These are phyloP conservation scores for Gaeumannomyces sp. DNA, from an alignment of 2,329 filamentous ascomycete species.

Conservation along the genomic window DNA sequence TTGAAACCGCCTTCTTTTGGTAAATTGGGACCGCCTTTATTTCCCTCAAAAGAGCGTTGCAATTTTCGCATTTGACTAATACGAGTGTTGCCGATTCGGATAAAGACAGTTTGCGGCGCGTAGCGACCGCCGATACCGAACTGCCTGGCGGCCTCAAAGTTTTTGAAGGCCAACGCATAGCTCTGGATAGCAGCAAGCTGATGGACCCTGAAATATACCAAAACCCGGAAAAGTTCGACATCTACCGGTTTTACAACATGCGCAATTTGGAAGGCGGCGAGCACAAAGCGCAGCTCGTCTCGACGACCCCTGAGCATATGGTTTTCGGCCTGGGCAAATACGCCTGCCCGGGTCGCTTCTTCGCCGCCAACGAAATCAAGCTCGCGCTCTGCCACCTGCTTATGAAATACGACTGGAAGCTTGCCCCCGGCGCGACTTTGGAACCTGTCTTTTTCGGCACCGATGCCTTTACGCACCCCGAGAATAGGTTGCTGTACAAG, in stretches of 20 bases:
- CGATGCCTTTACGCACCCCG: not conserved
- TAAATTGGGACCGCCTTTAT: too few relatives aligned
- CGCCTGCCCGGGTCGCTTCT: conserved; percentile 43
- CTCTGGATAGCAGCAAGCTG: not conserved
- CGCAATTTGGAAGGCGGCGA: not conserved
- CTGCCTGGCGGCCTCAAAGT: not conserved
- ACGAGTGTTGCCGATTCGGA: too few relatives aligned
- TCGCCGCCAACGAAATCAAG: conserved; percentile 40
- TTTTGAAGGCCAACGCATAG: not conserved
- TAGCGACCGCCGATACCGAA: not conserved
- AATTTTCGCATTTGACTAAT: too few relatives aligned
- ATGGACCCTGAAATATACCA: not conserved
- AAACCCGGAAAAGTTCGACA: not conserved
- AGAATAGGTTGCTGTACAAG: not conserved
- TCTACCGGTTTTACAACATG: not conserved
- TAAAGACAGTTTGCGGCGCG: not conserved
- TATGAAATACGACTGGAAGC: conserved; percentile 28
- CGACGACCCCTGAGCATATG: conserved; percentile 22
- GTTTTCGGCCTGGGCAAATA: conserved; percentile 42
- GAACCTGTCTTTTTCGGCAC: not conserved
- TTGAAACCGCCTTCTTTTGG: not conserved
- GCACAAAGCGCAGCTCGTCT: not conserved
- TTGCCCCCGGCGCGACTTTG: too few relatives aligned
- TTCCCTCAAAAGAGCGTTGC: too few relatives aligned
- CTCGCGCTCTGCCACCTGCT: conserved; percentile 34